Percentiles rank a stretch among this genome's conserved stretches.
Evolutionary conservation across 2,329 filamentous ascomycete genomes (phyloP).

Genomic region (Akanthomyces muscarius): DNA sequence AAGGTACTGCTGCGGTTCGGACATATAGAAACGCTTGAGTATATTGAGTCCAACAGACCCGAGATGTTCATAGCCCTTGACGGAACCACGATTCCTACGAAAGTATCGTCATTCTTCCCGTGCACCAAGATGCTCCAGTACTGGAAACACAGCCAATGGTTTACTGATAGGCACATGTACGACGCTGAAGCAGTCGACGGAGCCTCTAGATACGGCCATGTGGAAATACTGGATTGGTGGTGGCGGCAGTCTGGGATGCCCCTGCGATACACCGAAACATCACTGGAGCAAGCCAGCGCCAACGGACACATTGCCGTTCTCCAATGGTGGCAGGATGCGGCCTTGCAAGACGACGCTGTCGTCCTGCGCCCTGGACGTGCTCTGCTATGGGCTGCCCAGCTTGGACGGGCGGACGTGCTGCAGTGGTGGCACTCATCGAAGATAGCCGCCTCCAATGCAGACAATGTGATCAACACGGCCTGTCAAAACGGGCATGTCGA

Average conservation of each 20-base stretch:
- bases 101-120: slow-evolving; percentile 82
- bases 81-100: slow-evolving; percentile 78
- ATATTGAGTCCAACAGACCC: slow-evolving; percentile 56
- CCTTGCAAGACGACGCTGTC: slow-evolving; percentile 53
- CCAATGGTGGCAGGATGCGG: slow-evolving; percentile 85
- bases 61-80: slow-evolving; percentile 85
- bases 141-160: slow-evolving; percentile 81
- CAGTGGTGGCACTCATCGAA: slow-evolving; percentile 85
- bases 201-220: slow-evolving; percentile 79
- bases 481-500: slow-evolving; percentile 80
- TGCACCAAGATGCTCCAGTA: slow-evolving; percentile 82
- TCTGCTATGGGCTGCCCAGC: slow-evolving; percentile 77
- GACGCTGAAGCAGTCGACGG: slow-evolving; percentile 80
- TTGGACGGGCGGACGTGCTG: slow-evolving; percentile 71
- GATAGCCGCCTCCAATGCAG: slow-evolving; percentile 74
- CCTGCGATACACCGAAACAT: slow-evolving; percentile 79
- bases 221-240: slow-evolving; percentile 90
- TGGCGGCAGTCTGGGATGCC: slow-evolving; percentile 70
- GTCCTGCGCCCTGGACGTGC: slow-evolving; percentile 78
- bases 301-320: slow-evolving; percentile 82
- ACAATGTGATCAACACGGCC: slow-evolving; percentile 78
- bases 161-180: slow-evolving; percentile 77
- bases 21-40: slow-evolving; percentile 72
- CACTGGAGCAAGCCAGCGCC: slow-evolving; percentile 81
- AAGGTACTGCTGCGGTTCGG: slow-evolving; percentile 91